Percentiles rank a stretch among this genome's conserved stretches.
Evolutionary conservation across 164 flowering plant genomes (phyloP).

Genomic region (Vitis labrusca): DNA sequence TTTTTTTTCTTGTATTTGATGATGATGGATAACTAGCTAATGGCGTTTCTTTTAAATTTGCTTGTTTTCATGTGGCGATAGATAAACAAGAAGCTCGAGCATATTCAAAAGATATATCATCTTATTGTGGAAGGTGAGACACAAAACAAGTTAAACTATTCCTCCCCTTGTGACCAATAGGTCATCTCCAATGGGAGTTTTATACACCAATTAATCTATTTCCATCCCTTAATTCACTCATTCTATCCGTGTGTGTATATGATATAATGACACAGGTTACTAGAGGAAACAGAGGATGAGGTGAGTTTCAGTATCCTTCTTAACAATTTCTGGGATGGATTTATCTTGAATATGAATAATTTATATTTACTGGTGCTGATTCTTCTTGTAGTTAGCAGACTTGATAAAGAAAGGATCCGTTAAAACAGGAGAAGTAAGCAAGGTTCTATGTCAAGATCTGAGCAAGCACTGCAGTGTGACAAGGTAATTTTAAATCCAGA

Average conservation of each 20-base stretch:
- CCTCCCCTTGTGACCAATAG: background rate
- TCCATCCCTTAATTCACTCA: background rate
- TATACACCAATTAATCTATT: background rate
- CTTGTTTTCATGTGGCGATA: slow-evolving; percentile 12
- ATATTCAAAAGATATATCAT: slow-evolving; percentile 78
- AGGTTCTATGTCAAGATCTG: slow-evolving; percentile 75
- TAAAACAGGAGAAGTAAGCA: slow-evolving; percentile 63
- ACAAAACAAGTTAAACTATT: background rate
- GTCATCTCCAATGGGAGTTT: background rate
- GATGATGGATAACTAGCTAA: background rate
- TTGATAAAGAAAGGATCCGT: slow-evolving; percentile 82
- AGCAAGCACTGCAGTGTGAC: slow-evolving; percentile 71
- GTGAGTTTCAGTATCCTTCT: slow-evolving; percentile 33
- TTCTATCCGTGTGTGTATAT: slow-evolving; percentile 4
- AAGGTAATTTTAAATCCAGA: slow-evolving; percentile 42
- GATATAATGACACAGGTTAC: slow-evolving; percentile 55
- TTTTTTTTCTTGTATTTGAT: too few relatives aligned
- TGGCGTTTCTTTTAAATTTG: background rate
- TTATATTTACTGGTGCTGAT: background rate
- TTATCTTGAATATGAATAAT: background rate
- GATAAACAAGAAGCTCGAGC: slow-evolving; percentile 90
- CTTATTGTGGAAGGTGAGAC: slow-evolving; percentile 92
- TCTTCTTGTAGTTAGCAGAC: slow-evolving; percentile 62
- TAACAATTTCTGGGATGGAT: background rate
- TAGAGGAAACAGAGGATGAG: slow-evolving; percentile 97